Evolutionary conservation across 768 basidiomycete genomes (phyloP).

Genomic region (Psilocybe subaeruginosa): DNA sequence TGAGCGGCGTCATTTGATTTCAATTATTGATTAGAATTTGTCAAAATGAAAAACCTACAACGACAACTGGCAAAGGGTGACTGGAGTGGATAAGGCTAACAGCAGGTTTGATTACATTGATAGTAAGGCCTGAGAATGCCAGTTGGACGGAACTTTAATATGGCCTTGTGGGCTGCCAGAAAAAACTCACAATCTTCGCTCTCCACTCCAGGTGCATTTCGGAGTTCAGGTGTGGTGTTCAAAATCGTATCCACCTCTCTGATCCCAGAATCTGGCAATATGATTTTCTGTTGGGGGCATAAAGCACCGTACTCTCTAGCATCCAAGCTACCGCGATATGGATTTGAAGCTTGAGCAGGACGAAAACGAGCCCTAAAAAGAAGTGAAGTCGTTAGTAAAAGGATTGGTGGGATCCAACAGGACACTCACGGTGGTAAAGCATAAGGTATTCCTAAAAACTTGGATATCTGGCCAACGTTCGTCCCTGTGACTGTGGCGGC

Average conservation of each 20-base stretch:
- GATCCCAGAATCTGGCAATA: constrained; percentile 31
- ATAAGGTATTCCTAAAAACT: constrained; percentile 56
- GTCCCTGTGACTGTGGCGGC: constrained; percentile 46
- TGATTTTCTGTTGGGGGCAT: constrained; percentile 48
- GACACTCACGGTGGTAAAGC: constrained; percentile 51
- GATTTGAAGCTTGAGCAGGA: constrained; percentile 36
- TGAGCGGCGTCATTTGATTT: constrained; percentile 13
- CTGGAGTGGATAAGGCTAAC: constrained; percentile 30
- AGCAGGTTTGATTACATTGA: constrained; percentile 54
- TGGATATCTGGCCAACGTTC: constrained; percentile 30
- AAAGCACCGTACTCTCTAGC: constrained; percentile 44
- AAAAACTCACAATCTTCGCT: constrained; percentile 47
- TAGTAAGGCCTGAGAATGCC: constrained; percentile 41
- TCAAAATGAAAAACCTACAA: constrained; percentile 34
- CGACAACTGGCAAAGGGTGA: constrained; percentile 52
- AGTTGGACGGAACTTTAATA: background rate
- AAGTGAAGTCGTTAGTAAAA: no score
- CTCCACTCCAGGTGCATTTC: constrained; percentile 28
- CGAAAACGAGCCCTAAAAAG: constrained; percentile 41
- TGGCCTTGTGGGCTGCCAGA: background rate
- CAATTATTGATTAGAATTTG: background rate
- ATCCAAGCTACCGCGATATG: constrained; percentile 38
- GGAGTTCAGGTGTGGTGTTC: constrained; percentile 33
- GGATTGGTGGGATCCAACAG: background rate
- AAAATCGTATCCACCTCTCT: constrained; percentile 32